Evolutionary conservation across 179 eudicot species (phyloP).

Genomic region (Monotropa hypopitys): DNA sequence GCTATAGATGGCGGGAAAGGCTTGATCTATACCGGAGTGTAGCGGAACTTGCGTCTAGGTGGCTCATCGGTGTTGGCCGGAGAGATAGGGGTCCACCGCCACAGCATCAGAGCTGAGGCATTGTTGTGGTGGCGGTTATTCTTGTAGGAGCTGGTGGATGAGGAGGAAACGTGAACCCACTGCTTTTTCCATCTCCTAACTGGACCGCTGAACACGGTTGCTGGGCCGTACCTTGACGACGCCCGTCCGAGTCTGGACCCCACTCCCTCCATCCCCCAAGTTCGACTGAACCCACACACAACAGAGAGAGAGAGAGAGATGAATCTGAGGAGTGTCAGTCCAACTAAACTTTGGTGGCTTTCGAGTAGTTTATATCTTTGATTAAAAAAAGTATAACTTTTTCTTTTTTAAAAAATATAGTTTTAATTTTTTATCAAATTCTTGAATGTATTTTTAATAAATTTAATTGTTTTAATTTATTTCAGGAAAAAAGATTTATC

Average conservation of each 20-base stretch:
- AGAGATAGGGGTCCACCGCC: slow-evolving; percentile 74
- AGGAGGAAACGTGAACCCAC: slow-evolving; percentile 56
- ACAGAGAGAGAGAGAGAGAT: background rate
- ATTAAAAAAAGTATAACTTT: no score
- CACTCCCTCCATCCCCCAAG: slow-evolving; percentile 43
- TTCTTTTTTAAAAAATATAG: no score
- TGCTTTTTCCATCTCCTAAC: slow-evolving; percentile 62
- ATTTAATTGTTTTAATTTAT: no score
- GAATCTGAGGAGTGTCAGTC: background rate
- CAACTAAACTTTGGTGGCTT: no score
- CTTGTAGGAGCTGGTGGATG: slow-evolving; percentile 11
- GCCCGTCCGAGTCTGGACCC: slow-evolving; percentile 62
- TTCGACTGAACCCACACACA: background rate
- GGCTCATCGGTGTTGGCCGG: slow-evolving; percentile 36
- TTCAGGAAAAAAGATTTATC: no score
- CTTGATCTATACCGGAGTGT: slow-evolving; percentile 38
- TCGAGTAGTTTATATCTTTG: no score
- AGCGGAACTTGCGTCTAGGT: slow-evolving; percentile 58
- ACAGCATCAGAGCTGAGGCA: slow-evolving; percentile 30
- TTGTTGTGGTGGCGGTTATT: background rate
- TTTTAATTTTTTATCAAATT: no score
- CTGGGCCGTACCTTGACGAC: slow-evolving; percentile 53
- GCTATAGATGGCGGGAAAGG: background rate
- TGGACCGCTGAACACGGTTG: slow-evolving; percentile 47
- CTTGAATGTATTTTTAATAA: no score